Base-by-base conservation (phyloP, 371 early-diverging fungal species). In the Caulochytrium protostelioides region DNA sequence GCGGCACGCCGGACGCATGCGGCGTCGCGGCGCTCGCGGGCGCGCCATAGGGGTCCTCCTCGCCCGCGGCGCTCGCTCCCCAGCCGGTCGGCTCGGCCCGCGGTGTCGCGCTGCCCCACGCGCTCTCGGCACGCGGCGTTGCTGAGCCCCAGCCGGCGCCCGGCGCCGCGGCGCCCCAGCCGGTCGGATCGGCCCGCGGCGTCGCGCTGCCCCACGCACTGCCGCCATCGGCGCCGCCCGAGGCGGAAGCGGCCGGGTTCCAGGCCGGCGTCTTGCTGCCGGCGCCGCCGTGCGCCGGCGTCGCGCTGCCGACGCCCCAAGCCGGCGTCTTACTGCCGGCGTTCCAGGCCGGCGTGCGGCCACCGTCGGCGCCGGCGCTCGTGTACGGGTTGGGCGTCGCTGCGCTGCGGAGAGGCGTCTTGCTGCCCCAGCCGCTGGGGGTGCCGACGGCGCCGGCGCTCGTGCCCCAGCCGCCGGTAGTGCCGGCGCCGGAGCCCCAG, bases 311-410 rank as follows among this genome's bases (percentile, higher is more conserved):
- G 6, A 42, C 43, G 25, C 43, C 55, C 32, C 53, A 65, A 9
- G 54, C 61, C 14, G 74, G 74, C 3, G 74, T 74, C 41, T 55
- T 53, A 20, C 58, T 56, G 17, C 74, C 74, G 22, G 70, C 59
- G 38, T 70, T 71, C 77, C 77, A 77, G 1, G 79, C 79, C 13
- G 83, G 78, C 5, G 82, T 77, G 25, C 69, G 57, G 4, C 76
- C 70, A 35, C 71, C 74, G 18, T 39, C 49, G 3, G 19, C 38
- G 25, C 19, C 18, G 3, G 26, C 20, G n/a, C 14, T 8, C 21
- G 52, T 46, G 1, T 64, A 56, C 37, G 52, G 61, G 50, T 45
- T 71, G 57, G 59, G 71, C 47, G 35, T 74, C 59, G 43, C 37
- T 41, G 20, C 67, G 55, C 59, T 58, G 57, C 59, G n/a, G 14